Base-by-base conservation (phyloP, 805 yeast genomes). In the Sungouiella thailandica region DNA sequence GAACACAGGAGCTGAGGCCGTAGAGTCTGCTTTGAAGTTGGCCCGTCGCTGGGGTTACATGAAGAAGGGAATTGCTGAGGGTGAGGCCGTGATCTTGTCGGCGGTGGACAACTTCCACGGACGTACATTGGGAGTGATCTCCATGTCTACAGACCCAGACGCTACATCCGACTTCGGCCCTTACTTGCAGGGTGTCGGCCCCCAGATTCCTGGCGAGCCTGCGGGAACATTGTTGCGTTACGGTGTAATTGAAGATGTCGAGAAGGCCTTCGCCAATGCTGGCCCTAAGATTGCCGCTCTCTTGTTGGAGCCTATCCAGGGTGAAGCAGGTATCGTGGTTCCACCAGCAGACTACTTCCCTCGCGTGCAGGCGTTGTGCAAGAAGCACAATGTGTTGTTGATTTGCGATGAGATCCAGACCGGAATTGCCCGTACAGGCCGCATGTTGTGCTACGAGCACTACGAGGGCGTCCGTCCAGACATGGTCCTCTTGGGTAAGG, bases 1-100 rank as follows among this genome's bases (percentile, higher is more conserved):
- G 97, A 90, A 90, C 70, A 90, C 97, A 10, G 97, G 97, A 57
- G 97, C 97, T 25, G 97, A 90, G 67, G 97, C 97, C 7, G 97
- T 90, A 26, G 97, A 90, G 68, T 86, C 96, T 25, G 96, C 84
- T 18, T 70, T 90, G 57, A 90, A 90, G 62, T 69, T 90, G 40
- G 97, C 97, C 32, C 81, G 97, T 74, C 81, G 90, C 69, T 90
- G 97, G 97, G 97, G 97, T 36, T 90, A 89, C 69, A 73, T 72
- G 51, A 78, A 77, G 59, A 90, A 90, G 68, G 83, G 83, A 3
- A 90, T 90, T 48, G 80, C 88, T 20, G 73, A 78, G 18, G 77
- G 76, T 52, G 85, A 90, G 61, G 96, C 96, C 33, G 80, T 89
- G 50, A 80, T 90, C 37, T 70, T 90, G 37, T 83, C 94, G 28